Evolutionary conservation across 352 stramenopile genomes (phyloP).

Genomic region (Thraustochytrium sp.): DNA sequence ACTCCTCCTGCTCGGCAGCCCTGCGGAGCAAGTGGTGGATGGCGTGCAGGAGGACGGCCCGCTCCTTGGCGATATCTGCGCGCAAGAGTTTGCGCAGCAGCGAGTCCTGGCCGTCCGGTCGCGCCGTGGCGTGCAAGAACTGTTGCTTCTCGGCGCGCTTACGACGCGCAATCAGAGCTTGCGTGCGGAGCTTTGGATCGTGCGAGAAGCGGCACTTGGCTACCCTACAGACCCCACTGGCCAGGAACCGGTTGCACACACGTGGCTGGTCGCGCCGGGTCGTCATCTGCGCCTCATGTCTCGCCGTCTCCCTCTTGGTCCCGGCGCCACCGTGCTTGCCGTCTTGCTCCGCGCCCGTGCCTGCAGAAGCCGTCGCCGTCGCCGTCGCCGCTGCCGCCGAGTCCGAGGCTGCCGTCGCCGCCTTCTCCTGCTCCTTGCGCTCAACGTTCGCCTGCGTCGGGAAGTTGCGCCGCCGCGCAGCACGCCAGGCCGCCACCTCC

Average conservation of each 20-base stretch:
- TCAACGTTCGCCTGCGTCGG: constrained; percentile 29
- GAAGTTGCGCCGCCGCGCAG: neutral
- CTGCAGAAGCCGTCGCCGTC: neutral
- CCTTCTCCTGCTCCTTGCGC: neutral
- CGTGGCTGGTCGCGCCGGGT: neutral
- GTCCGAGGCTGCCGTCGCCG: neutral
- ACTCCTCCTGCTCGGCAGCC: neutral
- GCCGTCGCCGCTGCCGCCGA: neutral
- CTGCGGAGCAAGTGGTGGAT: constrained; percentile 11
- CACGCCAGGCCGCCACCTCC: constrained; percentile 4
- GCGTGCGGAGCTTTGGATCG: neutral
- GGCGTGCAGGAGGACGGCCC: constrained; percentile 12
- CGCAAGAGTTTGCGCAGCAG: constrained; percentile 16
- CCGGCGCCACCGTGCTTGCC: neutral
- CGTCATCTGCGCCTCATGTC: neutral
- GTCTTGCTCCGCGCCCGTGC: neutral
- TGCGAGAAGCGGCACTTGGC: neutral
- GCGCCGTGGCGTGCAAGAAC: constrained; percentile 11
- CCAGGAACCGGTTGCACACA: neutral
- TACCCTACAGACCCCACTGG: neutral
- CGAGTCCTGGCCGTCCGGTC: neutral
- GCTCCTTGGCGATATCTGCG: constrained; percentile 32
- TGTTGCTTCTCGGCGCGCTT: constrained; percentile 25
- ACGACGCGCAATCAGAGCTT: neutral
- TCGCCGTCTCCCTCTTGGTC: neutral